These are phyloP conservation scores for Paracorniculantispora psalliotae DNA, from an alignment of 2,329 filamentous ascomycete species.

Conservation along the genomic window DNA sequence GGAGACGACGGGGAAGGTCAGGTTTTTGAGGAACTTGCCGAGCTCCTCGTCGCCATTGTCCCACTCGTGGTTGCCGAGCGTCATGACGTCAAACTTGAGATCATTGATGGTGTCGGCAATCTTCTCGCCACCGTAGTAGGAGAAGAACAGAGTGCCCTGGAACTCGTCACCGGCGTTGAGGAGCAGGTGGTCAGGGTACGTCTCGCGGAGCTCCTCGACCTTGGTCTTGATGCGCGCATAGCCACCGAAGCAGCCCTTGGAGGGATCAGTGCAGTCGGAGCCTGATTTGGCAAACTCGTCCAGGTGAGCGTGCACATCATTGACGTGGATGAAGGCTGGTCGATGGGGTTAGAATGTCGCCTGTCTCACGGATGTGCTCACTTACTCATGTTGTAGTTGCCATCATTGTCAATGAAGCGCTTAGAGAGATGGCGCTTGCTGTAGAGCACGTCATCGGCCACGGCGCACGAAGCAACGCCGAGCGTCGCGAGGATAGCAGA, in stretches of 20 bases:
- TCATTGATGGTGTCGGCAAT: constrained; percentile 62
- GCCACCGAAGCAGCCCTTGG: constrained; percentile 57
- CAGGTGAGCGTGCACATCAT: constrained; percentile 63
- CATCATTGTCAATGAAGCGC: constrained; percentile 43
- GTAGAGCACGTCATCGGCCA: constrained; percentile 43
- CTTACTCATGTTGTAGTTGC: constrained; percentile 50
- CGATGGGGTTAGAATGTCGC: background rate
- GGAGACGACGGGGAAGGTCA: constrained; percentile 60
- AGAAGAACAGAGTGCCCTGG: constrained; percentile 63
- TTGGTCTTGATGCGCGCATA: constrained; percentile 60
- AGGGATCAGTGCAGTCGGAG: constrained; percentile 53
- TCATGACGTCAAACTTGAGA: constrained; percentile 64
- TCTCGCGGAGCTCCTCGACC: constrained; percentile 50
- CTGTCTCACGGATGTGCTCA: background rate
- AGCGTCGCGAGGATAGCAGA: constrained; percentile 23
- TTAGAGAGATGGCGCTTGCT: constrained; percentile 42
- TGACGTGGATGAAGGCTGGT: constrained; percentile 61
- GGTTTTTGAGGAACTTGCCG: constrained; percentile 55
- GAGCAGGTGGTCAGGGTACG: constrained; percentile 56
- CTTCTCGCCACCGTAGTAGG: constrained; percentile 62
- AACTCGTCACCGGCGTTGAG: constrained; percentile 67
- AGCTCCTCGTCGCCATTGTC: constrained; percentile 60
- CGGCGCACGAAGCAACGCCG: constrained; percentile 24
- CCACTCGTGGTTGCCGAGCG: constrained; percentile 63
- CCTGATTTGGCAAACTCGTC: constrained; percentile 58